phyloP scores from a whole-genome alignment of 2,329 filamentous ascomycete genomes.

The Thelonectria blattea region DNA sequence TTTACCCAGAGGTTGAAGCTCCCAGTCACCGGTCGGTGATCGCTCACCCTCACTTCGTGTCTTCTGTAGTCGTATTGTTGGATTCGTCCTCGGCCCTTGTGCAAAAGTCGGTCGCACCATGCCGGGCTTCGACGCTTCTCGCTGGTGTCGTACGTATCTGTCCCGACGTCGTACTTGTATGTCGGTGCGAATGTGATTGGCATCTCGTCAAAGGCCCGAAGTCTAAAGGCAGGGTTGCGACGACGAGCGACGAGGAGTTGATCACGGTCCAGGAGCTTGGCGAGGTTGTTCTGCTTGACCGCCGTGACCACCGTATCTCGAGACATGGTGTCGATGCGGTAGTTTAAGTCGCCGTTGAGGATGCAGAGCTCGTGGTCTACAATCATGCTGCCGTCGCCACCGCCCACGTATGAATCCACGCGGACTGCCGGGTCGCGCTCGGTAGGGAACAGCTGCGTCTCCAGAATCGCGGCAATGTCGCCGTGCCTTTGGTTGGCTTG shows the following conservation, averaged over 20 bases:
- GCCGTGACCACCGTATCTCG: slow-evolving; percentile 90
- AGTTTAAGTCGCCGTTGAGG: slow-evolving; percentile 95
- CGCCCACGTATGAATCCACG: slow-evolving; percentile 81
- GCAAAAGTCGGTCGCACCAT: slow-evolving; percentile 96
- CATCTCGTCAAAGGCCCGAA: slow-evolving; percentile 88
- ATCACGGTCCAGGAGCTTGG: slow-evolving; percentile 89
- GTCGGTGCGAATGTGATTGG: slow-evolving; percentile 93
- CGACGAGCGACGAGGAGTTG: slow-evolving; percentile 88
- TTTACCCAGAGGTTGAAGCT: slow-evolving; percentile 85
- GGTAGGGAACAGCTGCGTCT: slow-evolving; percentile 74
- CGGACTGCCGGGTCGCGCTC: slow-evolving; percentile 72
- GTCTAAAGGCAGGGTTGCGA: slow-evolving; percentile 86
- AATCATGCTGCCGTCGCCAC: slow-evolving; percentile 95
- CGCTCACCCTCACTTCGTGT: slow-evolving; percentile 89
- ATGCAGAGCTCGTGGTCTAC: slow-evolving; percentile 98
- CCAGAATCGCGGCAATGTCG: slow-evolving; percentile 88
- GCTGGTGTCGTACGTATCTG: slow-evolving; percentile 90
- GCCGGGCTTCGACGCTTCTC: slow-evolving; percentile 94
- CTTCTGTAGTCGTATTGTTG: slow-evolving; percentile 87
- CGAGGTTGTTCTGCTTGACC: slow-evolving; percentile 79
- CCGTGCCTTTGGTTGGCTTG: slow-evolving; percentile 91
- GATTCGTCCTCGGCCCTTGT: slow-evolving; percentile 79
- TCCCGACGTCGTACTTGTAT: slow-evolving; percentile 98
- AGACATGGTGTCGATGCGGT: slow-evolving; percentile 96
- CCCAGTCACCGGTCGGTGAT: slow-evolving; percentile 91